These are phyloP conservation scores for Sphagnurus paluster DNA, from an alignment of 1,284 basidiomycete genomes.

Conservation along the genomic window DNA sequence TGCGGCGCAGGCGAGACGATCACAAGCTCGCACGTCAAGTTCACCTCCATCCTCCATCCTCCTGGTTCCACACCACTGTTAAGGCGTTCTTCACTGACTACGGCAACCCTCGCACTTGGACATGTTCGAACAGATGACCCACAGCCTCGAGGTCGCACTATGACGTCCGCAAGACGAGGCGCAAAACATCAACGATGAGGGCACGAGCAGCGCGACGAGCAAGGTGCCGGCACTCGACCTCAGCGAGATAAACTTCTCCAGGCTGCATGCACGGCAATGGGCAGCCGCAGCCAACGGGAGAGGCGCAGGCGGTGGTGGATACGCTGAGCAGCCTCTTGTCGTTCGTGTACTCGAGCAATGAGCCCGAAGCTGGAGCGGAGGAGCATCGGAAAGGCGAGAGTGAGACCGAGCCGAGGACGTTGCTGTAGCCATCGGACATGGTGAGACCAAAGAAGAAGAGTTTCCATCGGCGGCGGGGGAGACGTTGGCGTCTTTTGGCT, in stretches of 20 bases:
- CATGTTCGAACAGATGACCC: constrained; percentile 77
- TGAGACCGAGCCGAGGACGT: neutral
- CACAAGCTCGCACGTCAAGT: constrained; percentile 81
- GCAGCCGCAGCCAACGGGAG: constrained; percentile 38
- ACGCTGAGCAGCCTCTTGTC: constrained; percentile 7
- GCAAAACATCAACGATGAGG: constrained; percentile 49
- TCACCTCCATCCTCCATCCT: constrained; percentile 96
- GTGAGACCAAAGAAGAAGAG: constrained; percentile 25
- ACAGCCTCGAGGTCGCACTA: constrained; percentile 80
- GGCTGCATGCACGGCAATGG: constrained; percentile 36
- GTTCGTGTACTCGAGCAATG: constrained; percentile 23
- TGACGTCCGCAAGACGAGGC: constrained; percentile 71
- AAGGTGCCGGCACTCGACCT: constrained; percentile 43
- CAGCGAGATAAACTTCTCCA: constrained; percentile 65
- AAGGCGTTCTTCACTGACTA: constrained; percentile 78
- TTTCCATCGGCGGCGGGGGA: constrained; percentile 20
- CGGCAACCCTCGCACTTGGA: constrained; percentile 69
- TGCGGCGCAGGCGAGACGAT: constrained; percentile 90
- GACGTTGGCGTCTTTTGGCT: neutral
- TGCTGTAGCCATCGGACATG: constrained; percentile 2
- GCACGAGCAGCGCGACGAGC: too few species aligned
- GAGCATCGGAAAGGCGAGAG: too few species aligned
- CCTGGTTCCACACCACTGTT: constrained; percentile 90
- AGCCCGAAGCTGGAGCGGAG: constrained; percentile 27
- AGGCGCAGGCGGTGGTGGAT: constrained; percentile 23